These are phyloP conservation scores for Paracamarosporium sp. DNA, from an alignment of 2,329 filamentous ascomycete species.

Conservation along the genomic window DNA sequence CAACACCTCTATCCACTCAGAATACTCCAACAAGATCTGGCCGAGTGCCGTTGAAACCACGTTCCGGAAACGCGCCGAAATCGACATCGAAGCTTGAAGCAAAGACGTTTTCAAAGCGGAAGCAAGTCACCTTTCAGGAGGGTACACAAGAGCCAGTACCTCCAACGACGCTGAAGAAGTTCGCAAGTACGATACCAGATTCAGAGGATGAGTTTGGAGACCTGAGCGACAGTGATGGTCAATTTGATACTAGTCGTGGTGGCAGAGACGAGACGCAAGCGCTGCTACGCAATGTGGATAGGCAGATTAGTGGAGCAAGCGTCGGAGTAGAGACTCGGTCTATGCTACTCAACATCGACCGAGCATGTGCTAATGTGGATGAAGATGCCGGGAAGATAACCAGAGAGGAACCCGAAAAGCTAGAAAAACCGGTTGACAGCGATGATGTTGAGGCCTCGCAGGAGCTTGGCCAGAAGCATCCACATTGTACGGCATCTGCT, in stretches of 20 bases:
- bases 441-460: constrained; percentile 17
- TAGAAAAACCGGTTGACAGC: background rate
- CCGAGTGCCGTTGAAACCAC: constrained; percentile 22
- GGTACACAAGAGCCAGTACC: constrained; percentile 14
- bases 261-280: constrained; percentile 15
- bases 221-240: constrained; percentile 25
- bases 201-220: constrained; percentile 42
- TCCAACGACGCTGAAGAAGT: constrained; percentile 26
- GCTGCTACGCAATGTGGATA: background rate
- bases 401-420: constrained; percentile 18
- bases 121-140: constrained; percentile 35
- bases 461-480: constrained; percentile 25
- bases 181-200: constrained; percentile 39
- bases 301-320: background rate
- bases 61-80: constrained; percentile 14
- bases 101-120: constrained; percentile 35
- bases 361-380: constrained; percentile 25
- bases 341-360: constrained; percentile 32
- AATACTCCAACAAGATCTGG: constrained; percentile 23
- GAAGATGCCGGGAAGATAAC: constrained; percentile 1
- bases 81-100: constrained; percentile 30
- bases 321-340: constrained; percentile 35
- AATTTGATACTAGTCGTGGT: background rate
- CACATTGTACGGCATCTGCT: background rate
- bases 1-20: constrained; percentile 38